A percentile compares a stretch with the other conserved stretches of the same genome.
Conservation (phyloP, 2,329 filamentous ascomycete species). For the Colletotrichum neosansevieriae region DNA sequence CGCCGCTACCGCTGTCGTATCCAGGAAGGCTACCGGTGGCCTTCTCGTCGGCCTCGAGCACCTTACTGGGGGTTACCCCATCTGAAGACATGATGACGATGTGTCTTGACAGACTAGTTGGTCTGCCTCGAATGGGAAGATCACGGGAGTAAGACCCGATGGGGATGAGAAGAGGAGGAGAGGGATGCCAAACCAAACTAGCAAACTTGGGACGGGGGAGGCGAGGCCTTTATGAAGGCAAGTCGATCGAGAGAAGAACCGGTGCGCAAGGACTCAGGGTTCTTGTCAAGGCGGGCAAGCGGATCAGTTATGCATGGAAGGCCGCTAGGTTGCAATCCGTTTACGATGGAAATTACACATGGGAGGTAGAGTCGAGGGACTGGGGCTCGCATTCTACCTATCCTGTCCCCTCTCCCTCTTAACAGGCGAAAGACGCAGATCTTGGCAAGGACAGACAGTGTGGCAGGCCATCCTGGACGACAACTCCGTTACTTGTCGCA, state of each 20-base stretch:
- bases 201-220: slow-evolving; percentile 17
- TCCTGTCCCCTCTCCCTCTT: slow-evolving; percentile 7
- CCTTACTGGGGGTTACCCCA: slow-evolving; percentile 32
- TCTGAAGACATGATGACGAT: slow-evolving; percentile 31
- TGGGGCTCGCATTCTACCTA: slow-evolving; percentile 7
- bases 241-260: slow-evolving; percentile 2
- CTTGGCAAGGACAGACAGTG: slow-evolving; percentile 17
- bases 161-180: slow-evolving; percentile 21
- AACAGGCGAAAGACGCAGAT: slow-evolving; percentile 21
- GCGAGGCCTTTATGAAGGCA: slow-evolving; percentile 31
- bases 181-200: slow-evolving; percentile 5
- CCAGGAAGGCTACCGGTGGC: slow-evolving; percentile 24
- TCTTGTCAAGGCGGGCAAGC: slow-evolving; percentile 34
- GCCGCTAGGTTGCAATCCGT: slow-evolving; percentile 5
- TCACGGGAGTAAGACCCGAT: slow-evolving; percentile 30
- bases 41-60: slow-evolving; percentile 37
- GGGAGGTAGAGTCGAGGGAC: slow-evolving; percentile 11
- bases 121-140: slow-evolving; percentile 22
- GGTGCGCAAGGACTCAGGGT: slow-evolving; percentile 34
- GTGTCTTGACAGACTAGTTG: slow-evolving; percentile 18
- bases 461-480: slow-evolving; percentile 33
- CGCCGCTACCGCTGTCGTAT: slow-evolving; percentile 37
- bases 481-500: slow-evolving; percentile 25
- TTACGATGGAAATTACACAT: slow-evolving; percentile 39
- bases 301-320: slow-evolving; percentile 37